A percentile compares a stretch with the other conserved stretches of the same genome.
Conservation (phyloP, 2,329 filamentous ascomycete species). For the Albophoma yamanashiensis region DNA sequence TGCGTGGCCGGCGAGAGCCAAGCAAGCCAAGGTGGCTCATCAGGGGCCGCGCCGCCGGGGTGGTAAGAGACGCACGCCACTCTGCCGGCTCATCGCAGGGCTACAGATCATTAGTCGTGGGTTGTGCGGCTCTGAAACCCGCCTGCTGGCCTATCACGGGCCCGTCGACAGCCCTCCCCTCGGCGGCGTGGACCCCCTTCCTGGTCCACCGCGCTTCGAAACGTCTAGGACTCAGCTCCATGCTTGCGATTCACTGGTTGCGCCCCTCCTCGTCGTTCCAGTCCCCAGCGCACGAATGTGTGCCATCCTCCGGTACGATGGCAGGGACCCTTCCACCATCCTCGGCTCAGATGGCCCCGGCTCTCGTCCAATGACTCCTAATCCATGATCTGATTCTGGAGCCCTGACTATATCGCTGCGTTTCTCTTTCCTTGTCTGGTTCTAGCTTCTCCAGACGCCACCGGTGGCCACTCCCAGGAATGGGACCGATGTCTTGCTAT, state of each 20-base stretch:
- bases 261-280: background rate
- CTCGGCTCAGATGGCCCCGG: conserved; percentile 1
- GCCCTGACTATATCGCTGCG: background rate
- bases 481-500: conserved; percentile 1
- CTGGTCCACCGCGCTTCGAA: conserved; percentile 6
- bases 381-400: conserved; percentile 6
- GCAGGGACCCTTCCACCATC: background rate
- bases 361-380: conserved; percentile 5
- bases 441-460: background rate
- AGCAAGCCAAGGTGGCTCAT: background rate
- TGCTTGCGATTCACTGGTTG: conserved; percentile 5
- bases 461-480: background rate
- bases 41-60: background rate
- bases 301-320: conserved; percentile 2
- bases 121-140: conserved; percentile 7
- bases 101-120: background rate
- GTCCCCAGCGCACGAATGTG: conserved; percentile 4
- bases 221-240: conserved; percentile 1
- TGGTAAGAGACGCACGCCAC: background rate
- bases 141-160: conserved; percentile 5
- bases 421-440: conserved; percentile 3
- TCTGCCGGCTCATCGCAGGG: background rate
- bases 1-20: background rate
- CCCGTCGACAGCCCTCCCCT: conserved; percentile 4
- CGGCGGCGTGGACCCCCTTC: conserved; percentile 1